Evolutionary conservation across 2,329 filamentous ascomycete genomes (phyloP).

Genomic region (Colletotrichum echinochloae): DNA sequence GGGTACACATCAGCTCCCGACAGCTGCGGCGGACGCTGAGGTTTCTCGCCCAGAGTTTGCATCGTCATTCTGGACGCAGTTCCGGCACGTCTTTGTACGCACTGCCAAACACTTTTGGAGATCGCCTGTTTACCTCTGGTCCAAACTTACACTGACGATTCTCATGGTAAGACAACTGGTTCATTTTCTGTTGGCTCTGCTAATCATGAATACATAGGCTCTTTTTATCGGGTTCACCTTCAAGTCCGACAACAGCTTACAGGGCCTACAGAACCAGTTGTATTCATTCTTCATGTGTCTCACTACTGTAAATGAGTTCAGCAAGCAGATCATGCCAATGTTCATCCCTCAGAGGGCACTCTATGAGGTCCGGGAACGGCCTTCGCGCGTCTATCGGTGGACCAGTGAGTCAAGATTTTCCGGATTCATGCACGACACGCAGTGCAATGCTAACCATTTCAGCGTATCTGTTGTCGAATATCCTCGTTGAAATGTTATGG

Average conservation of each 20-base stretch:
- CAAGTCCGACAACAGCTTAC: constrained; percentile 65
- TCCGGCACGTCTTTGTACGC: constrained; percentile 69
- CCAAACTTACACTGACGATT: constrained; percentile 68
- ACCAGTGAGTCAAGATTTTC: constrained; percentile 10
- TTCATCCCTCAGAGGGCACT: constrained; percentile 75
- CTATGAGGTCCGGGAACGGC: constrained; percentile 77
- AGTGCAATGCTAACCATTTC: not conserved
- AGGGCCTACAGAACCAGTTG: constrained; percentile 76
- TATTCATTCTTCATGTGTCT: constrained; percentile 77
- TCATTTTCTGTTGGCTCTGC: rapidly evolving
- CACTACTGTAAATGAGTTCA: constrained; percentile 74
- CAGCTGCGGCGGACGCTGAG: too few species aligned
- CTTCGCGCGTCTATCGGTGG: constrained; percentile 69
- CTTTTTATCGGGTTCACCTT: constrained; percentile 79
- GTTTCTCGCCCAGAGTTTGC: constrained; percentile 70
- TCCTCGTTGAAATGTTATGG: constrained; percentile 78
- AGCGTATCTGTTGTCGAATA: constrained; percentile 46
- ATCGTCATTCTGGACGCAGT: constrained; percentile 72
- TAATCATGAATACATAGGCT: constrained; percentile 51
- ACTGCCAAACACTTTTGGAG: constrained; percentile 81
- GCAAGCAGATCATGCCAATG: constrained; percentile 76
- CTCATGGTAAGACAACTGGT: constrained; percentile 42
- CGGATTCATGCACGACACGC: too few species aligned
- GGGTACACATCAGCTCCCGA: not conserved
- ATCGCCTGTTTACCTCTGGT: constrained; percentile 77